Conservation (phyloP, 306 rosid species). For the Adenanthera pavonina region DNA sequence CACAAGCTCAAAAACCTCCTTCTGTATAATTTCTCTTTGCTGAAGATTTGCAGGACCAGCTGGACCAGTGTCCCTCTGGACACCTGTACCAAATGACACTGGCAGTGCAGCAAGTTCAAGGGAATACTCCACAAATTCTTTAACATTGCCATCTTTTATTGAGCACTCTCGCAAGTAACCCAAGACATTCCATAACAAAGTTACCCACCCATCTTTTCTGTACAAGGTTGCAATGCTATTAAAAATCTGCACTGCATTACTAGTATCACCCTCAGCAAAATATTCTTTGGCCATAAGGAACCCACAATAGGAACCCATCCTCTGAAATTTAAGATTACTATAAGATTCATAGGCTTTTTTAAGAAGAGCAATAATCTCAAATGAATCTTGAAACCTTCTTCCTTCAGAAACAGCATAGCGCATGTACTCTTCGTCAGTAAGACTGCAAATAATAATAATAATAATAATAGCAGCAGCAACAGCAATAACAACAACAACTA, state of each 20-base stretch:
- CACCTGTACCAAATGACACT: conserved; percentile 61
- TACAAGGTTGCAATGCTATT: conserved; percentile 76
- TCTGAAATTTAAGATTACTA: conserved; percentile 59
- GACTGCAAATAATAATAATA: conserved; percentile 63
- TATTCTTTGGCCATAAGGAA: conserved; percentile 88
- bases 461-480: too few relatives aligned
- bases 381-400: conserved; percentile 83
- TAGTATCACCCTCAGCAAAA: conserved; percentile 70
- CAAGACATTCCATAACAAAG: conserved; percentile 91
- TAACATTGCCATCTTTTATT: conserved; percentile 59
- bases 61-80: conserved; percentile 73
- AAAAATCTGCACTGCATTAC: conserved; percentile 69
- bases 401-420: conserved; percentile 75
- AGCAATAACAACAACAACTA: too few relatives aligned
- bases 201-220: conserved; percentile 96
- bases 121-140: conserved; percentile 89
- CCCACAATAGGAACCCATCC: conserved; percentile 82
- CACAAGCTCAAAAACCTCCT: conserved; percentile 75
- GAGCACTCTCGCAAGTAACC: conserved; percentile 92
- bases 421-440: conserved; percentile 82
- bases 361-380: conserved; percentile 81
- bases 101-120: conserved; percentile 98
- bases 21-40: conserved; percentile 78
- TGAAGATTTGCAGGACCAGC: conserved; percentile 75
- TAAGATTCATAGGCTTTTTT: conserved; percentile 83